A percentile compares a stretch with the other conserved stretches of the same genome.
Evolutionary conservation across 345 rosid species (phyloP).

Genomic region (Brassica carinata): DNA sequence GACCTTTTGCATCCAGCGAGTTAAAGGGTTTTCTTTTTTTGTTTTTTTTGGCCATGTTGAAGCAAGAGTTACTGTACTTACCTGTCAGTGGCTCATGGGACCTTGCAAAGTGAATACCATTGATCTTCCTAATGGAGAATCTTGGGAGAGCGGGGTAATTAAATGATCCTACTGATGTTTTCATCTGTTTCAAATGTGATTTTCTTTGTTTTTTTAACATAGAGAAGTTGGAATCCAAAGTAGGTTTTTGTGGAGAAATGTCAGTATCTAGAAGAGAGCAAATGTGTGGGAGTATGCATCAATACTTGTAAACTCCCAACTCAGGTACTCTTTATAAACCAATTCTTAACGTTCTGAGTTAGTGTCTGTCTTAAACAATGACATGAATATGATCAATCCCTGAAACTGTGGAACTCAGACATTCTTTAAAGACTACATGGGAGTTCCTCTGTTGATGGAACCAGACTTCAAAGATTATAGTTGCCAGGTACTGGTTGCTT

Average conservation of each 20-base stretch:
- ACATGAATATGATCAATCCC: background rate
- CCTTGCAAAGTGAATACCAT: slow-evolving; percentile 62
- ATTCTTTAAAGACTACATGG: slow-evolving; percentile 84
- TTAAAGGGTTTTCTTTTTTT: background rate
- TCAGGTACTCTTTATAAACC: slow-evolving; percentile 50
- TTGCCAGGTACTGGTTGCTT: slow-evolving; percentile 63
- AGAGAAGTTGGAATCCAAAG: slow-evolving; percentile 15
- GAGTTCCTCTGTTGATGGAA: slow-evolving; percentile 83
- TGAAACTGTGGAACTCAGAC: slow-evolving; percentile 44
- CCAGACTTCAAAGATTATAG: slow-evolving; percentile 88
- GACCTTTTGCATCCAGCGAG: background rate
- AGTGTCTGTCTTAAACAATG: background rate
- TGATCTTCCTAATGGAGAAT: slow-evolving; percentile 79
- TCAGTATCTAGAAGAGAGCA: slow-evolving; percentile 90
- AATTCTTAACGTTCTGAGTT: background rate
- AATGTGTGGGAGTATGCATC: slow-evolving; percentile 79
- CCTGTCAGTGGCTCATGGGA: slow-evolving; percentile 99
- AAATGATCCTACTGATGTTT: background rate
- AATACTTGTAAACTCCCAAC: slow-evolving; percentile 94
- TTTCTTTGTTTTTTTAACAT: background rate
- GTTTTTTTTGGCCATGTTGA: background rate
- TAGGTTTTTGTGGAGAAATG: slow-evolving; percentile 93
- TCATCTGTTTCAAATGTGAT: background rate
- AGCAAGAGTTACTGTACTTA: slow-evolving; percentile 86
- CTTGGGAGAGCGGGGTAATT: slow-evolving; percentile 73